Evolutionary conservation across 495 filamentous ascomycete genomes (phyloP), one percentile per base, ranked within the genome.

Genomic region (Melanomma pulvis-pyrius): DNA sequence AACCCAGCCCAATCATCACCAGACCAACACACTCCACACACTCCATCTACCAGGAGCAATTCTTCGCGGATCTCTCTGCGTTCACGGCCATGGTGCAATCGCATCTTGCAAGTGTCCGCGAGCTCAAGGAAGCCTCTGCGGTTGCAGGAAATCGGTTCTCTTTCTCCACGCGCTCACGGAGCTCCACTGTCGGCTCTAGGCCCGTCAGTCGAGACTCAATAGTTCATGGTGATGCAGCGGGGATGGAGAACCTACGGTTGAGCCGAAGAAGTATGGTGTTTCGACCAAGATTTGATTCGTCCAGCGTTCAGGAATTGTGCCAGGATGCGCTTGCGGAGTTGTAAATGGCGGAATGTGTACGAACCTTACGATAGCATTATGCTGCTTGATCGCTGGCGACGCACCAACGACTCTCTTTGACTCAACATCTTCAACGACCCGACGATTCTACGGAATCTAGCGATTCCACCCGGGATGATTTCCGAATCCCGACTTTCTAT

Each of bases 321-420:
- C 28, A 51, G 19, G 47, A 71, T 8, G 64, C 64, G 28, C 59
- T 71, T 19, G 28, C 63, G 0, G 68, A 71, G 60, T 59, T 71
- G n/a, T 71, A 29, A 26, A 32, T 47, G 36, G n/a, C 7, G 28
- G 9, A 22, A 55, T 29, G 24, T 1, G 19, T 9, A 41, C 21
- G 32, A 63, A 29, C 19, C 19, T 22, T 24, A 39, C 53, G 26
- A 57, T 17, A n/a, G 13, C 53, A 21, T 28, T 41, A 41, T 25
- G n/a, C n/a, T n/a, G n/a, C n/a, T n/a, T 28, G 39, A 57, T 64
- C 61, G 61, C 61, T 56, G 51, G 51, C 51, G 51, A 57, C 46
- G n/a, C 19, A 39, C 22, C 24, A 50, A 64, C 39, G 21, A 53
- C 24, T 2, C 25, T 57, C 36, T 36, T 26, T 46, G 26, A 13